Base-by-base conservation (phyloP, 305 asterid species). In the Rubia tinctorum region DNA sequence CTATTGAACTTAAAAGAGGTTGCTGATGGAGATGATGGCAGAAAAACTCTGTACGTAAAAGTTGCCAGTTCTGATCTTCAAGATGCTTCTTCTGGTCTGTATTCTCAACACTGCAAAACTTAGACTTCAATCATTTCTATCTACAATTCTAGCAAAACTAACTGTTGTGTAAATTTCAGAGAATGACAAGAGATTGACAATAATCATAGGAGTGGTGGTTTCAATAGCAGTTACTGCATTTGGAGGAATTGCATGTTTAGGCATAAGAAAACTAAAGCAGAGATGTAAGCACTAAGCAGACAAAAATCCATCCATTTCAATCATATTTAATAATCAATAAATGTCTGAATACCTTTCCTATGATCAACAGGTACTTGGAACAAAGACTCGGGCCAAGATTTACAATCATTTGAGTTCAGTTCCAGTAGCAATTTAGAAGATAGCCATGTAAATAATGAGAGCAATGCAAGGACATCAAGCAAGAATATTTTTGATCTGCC, bases 381-480 rank as follows among this genome's bases (percentile, higher is more conserved):
- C 9, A 80, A 73, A 60, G 75, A 71, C 20, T 27, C 73, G 2
- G 73, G 85, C 44, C 76, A 72, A 58, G 86, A 85, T 75, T 77
- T 85, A 73, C 55, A 78, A 66, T 79, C 84, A 45, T 83, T 65
- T 73, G 85, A 85, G 59, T 82, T 85, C 37, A 62, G 64, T 51
- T 53, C 15, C 5, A 59, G 74, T 8, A 74, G 30, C 68, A 45
- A 49, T 53, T 20, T 79, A 56, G 66, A 40, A 17, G n/a, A 47
- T 42, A 73, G 75, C 34, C 79, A 15, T 66, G 49, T 76, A 59
- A 59, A 45, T 22, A 56, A 20, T 58, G 53, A 17, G 69, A 66
- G 34, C 22, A 45, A 15, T 42, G 23, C 13, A 74, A 64, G 56
- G 49, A 74, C 60, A 69, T 60, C 73, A 59, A 17, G 68, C 18